Percentiles rank a stretch among this genome's conserved stretches.
These are phyloP conservation scores for Nothophaeocryptopus gaeumannii DNA, from an alignment of 2,329 filamentous ascomycete species.

Conservation along the genomic window DNA sequence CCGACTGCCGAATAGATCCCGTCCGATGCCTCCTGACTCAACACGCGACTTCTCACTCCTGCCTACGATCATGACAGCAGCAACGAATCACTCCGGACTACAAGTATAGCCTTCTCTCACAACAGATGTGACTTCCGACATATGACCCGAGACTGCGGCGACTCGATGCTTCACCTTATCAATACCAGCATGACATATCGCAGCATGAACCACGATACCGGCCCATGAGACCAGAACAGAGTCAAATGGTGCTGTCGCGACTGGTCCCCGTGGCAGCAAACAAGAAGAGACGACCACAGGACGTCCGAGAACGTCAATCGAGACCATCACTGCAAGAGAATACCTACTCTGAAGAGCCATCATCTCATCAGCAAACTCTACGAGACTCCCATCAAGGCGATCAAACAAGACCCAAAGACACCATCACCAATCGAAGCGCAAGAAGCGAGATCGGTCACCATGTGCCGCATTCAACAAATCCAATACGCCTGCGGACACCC, in stretches of 20 bases:
- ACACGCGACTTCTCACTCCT: too few species aligned
- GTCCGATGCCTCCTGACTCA: too few species aligned
- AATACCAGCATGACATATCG: background rate
- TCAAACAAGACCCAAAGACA: background rate
- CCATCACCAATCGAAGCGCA: background rate
- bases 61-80: too few species aligned
- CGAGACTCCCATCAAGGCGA: background rate
- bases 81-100: too few species aligned
- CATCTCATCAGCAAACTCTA: background rate
- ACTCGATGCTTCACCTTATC: background rate
- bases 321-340: too few species aligned
- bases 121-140: background rate
- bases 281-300: too few species aligned
- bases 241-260: slow-evolving; percentile 11
- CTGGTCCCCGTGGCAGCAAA: slow-evolving; percentile 9
- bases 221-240: slow-evolving; percentile 7
- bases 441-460: slow-evolving; percentile 17
- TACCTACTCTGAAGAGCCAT: background rate
- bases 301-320: too few species aligned
- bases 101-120: too few species aligned
- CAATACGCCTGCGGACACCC: slow-evolving; percentile 36
- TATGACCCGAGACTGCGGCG: background rate
- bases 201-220: slow-evolving; percentile 1
- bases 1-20: too few species aligned
- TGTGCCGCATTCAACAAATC: slow-evolving; percentile 40